These are phyloP conservation scores for Phytophthora citrophthora DNA, from an alignment of 352 stramenopile species.

Conservation along the genomic window DNA sequence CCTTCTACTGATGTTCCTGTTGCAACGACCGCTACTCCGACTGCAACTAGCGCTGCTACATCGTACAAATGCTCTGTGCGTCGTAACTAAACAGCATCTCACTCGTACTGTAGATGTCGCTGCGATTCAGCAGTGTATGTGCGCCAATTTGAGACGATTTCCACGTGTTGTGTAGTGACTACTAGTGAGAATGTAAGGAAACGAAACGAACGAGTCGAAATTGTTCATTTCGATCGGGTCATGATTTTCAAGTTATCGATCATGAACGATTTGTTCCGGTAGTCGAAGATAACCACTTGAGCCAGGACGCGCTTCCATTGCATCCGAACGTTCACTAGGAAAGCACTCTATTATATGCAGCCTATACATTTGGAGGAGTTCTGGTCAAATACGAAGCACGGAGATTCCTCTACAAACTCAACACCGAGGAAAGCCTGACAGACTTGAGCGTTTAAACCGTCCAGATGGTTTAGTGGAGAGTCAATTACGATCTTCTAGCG, in stretches of 20 bases:
- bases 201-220: no score
- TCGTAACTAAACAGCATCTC: constrained; percentile 9
- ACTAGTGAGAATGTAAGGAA: background rate
- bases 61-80: constrained; percentile 28
- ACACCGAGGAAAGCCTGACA: background rate
- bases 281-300: constrained; percentile 14
- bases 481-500: constrained; percentile 9
- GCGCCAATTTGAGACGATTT: background rate
- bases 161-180: background rate
- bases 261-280: constrained; percentile 10
- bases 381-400: no score
- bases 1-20: background rate
- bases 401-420: background rate
- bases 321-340: no score
- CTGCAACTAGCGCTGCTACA: constrained; percentile 6
- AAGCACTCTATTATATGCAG: no score
- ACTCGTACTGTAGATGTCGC: background rate
- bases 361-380: no score
- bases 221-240: background rate
- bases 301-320: constrained; percentile 1
- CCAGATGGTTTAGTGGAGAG: constrained; percentile 4
- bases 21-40: constrained; percentile 10
- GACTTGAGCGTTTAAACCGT: background rate
- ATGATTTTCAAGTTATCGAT: constrained; percentile 1
- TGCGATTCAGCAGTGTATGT: background rate